Base-by-base conservation (phyloP, 805 yeast species). In the Lachancea kluyveri region DNA sequence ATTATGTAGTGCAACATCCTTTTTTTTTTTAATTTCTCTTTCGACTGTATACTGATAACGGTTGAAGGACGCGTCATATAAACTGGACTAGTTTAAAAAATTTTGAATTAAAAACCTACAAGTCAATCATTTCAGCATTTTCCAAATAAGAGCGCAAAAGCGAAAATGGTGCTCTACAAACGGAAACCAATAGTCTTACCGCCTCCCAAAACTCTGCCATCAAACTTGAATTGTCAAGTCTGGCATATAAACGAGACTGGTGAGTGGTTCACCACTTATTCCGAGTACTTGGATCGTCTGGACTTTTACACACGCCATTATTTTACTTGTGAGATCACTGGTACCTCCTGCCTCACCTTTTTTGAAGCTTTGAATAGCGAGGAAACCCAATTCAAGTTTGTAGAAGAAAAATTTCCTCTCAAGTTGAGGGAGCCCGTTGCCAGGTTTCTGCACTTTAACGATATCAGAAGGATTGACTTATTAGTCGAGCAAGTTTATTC, bases 271-370 rank as follows among this genome's bases (percentile, higher is more conserved):
- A 45, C 64, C 9, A 64, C 66, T 5, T 90, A 92, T 55, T 84
- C 80, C 33, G 86, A 78, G 7, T 90, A 85, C 48, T 62, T 92
- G 29, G 60, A 60, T 14, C 62, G 90, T 34, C 60, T 82, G 65
- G 86, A 82, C 54, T 82, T 79, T 57, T 83, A 82, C 55, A 70
- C 70, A 38, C 67, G 72, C 30, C 77, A 76, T 44, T 83, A 85
- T 54, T 92, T 92, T 60, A 92, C 87, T 8, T 92, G 97, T 62
- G 98, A 92, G 59, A 81, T 90, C 29, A 85, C 96, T 1, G 98
- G 98, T 9, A 84, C 86, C 48, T 80, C 96, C 11, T 81, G 94
- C 48, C 68, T 90, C 36, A 85, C 96, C 1, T 92, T 73, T 54
- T 88, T 88, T 54, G 94, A 92, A 49, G 98, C 97, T 0, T 67